Evolutionary conservation across 1,139 yeast species (phyloP).

Genomic region (Candida pseudoviswanathii): DNA sequence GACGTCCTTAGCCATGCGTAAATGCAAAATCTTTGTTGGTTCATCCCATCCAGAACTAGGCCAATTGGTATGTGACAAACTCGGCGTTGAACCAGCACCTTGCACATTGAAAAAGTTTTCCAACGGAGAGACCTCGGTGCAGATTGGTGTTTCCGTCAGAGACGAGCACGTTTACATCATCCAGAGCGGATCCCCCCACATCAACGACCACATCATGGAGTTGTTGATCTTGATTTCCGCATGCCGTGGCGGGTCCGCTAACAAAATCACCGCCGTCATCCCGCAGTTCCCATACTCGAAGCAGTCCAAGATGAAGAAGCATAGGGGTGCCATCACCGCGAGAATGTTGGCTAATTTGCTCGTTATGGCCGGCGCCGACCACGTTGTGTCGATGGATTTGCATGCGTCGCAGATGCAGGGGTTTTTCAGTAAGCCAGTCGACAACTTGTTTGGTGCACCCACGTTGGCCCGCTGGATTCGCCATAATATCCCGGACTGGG

Average conservation of each 20-base stretch:
- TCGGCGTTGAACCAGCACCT: slow-evolving; percentile 96
- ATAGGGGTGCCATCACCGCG: slow-evolving; percentile 97
- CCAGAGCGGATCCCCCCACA: slow-evolving; percentile 73
- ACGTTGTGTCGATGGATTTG: slow-evolving; percentile 95
- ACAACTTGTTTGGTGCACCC: slow-evolving; percentile 97
- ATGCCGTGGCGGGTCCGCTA: slow-evolving; percentile 92
- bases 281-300: slow-evolving; percentile 98
- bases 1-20: slow-evolving; percentile 62
- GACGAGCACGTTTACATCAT: slow-evolving; percentile 94
- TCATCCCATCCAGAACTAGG: slow-evolving; percentile 96
- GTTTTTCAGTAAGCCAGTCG: slow-evolving; percentile 94
- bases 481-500: slow-evolving; percentile 82
- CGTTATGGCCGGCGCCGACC: slow-evolving; percentile 95
- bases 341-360: slow-evolving; percentile 94
- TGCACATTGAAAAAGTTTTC: slow-evolving; percentile 87
- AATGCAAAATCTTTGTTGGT: slow-evolving; percentile 95
- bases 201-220: slow-evolving; percentile 88
- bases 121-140: slow-evolving; percentile 85
- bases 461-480: slow-evolving; percentile 96
- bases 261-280: slow-evolving; percentile 91
- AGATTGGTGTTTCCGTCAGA: slow-evolving; percentile 93
- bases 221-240: slow-evolving; percentile 91
- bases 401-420: slow-evolving; percentile 99
- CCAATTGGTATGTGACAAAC: slow-evolving; percentile 79
- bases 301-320: slow-evolving; percentile 95